Conservation (phyloP, 2,329 filamentous ascomycete species). For the Falciphora oryzae region DNA sequence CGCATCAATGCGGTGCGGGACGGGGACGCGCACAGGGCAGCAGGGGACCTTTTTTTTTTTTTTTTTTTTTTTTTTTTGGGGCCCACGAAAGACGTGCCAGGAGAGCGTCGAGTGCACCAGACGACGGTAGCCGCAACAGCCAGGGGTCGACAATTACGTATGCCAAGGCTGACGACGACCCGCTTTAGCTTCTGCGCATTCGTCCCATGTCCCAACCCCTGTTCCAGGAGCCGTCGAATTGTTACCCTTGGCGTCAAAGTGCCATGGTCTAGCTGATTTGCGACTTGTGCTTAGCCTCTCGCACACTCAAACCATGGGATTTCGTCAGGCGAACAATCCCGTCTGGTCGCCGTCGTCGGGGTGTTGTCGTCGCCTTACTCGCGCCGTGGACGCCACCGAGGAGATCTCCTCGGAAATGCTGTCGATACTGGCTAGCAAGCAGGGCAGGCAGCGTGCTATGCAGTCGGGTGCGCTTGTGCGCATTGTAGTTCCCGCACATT, state of each 20-base stretch:
- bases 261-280: not conserved
- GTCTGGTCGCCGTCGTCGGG: not conserved
- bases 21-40: too few relatives aligned
- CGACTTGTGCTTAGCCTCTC: not conserved
- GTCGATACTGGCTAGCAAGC: not conserved
- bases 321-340: not conserved
- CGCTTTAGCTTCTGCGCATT: not conserved
- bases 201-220: not conserved
- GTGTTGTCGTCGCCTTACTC: not conserved
- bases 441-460: too few relatives aligned
- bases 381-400: not conserved
- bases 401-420: not conserved
- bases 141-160: not conserved
- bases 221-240: conserved; percentile 1
- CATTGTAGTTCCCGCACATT: too few relatives aligned
- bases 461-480: too few relatives aligned
- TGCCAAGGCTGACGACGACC: not conserved
- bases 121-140: not conserved
- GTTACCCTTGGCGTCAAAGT: not conserved
- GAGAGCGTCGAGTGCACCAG: too few relatives aligned
- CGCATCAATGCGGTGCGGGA: too few relatives aligned
- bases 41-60: too few relatives aligned
- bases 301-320: not conserved
- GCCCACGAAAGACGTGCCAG: not conserved
- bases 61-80: too few relatives aligned